A percentile compares a stretch with the other conserved stretches of the same genome.
phyloP scores from a whole-genome alignment of 495 filamentous ascomycete species.

The Hyaloscypha bicolor region DNA sequence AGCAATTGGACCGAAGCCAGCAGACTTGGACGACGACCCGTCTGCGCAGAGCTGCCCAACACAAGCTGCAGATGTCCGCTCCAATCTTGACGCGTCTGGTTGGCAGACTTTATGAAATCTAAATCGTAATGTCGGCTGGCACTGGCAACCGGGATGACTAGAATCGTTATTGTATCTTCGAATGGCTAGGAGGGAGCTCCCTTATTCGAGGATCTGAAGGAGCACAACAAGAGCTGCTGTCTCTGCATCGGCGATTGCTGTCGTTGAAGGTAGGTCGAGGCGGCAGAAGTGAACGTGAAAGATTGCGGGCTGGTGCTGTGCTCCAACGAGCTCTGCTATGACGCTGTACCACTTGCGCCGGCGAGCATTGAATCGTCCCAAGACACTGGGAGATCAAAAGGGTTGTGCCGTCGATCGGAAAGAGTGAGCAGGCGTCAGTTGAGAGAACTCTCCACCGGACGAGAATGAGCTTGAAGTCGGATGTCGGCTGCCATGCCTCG shows the following conservation, averaged over 20 bases:
- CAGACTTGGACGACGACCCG: too few species aligned
- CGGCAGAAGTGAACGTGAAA: background rate
- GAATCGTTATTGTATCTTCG: background rate
- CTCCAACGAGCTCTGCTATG: background rate
- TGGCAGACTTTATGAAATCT: background rate
- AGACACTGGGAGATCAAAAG: background rate
- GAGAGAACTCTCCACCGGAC: too few species aligned
- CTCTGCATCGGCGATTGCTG: background rate
- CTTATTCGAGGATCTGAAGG: background rate
- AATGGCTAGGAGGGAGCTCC: background rate
- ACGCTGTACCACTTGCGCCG: background rate
- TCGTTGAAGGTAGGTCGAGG: background rate
- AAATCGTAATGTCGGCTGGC: background rate
- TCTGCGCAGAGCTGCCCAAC: too few species aligned
- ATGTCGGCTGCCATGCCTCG: background rate
- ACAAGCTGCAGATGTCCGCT: background rate
- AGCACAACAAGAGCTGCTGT: background rate
- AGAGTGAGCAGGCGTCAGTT: too few species aligned
- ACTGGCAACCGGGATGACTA: background rate
- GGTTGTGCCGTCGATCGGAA: background rate
- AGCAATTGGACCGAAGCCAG: too few species aligned
- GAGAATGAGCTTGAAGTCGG: background rate
- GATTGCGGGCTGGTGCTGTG: background rate
- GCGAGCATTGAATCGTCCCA: background rate
- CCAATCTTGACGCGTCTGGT: background rate